Evolutionary conservation across 2,329 filamentous ascomycete species (phyloP).

Genomic region (Aspergillus costaricaensis): DNA sequence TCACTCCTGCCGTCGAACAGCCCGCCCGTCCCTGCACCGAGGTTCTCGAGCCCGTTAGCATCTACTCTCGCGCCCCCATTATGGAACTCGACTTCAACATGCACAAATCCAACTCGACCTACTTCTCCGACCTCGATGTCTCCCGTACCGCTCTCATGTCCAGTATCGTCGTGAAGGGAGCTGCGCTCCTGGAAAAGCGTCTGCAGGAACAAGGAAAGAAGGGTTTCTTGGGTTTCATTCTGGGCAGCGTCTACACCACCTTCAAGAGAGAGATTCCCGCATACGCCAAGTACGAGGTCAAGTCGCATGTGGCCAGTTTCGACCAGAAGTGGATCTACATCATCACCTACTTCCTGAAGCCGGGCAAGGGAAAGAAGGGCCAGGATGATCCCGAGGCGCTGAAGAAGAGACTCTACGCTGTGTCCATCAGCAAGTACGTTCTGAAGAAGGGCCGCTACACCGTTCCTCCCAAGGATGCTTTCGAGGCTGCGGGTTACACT

Average conservation of each 20-base stretch:
- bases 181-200: constrained; percentile 51
- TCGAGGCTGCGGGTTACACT: constrained; percentile 69
- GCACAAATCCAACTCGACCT: constrained; percentile 78
- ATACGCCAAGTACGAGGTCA: constrained; percentile 69
- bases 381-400: constrained; percentile 31
- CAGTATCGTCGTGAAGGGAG: constrained; percentile 60
- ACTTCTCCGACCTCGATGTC: constrained; percentile 81
- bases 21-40: constrained; percentile 41
- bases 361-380: constrained; percentile 31
- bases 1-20: constrained; percentile 41
- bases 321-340: constrained; percentile 79
- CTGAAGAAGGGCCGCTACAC: constrained; percentile 78
- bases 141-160: constrained; percentile 76
- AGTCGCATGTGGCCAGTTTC: constrained; percentile 68
- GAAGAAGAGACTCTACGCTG: constrained; percentile 67
- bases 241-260: constrained; percentile 69
- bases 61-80: constrained; percentile 64
- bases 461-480: constrained; percentile 73
- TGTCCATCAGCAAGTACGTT: constrained; percentile 74
- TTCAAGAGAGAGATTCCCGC: constrained; percentile 71
- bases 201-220: constrained; percentile 53
- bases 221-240: constrained; percentile 60
- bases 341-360: constrained; percentile 68
- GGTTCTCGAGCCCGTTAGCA: constrained; percentile 71
- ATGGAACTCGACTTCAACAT: constrained; percentile 82